These are phyloP conservation scores for Colletotrichum cereale DNA, from an alignment of 2,329 filamentous ascomycete genomes.

Conservation along the genomic window DNA sequence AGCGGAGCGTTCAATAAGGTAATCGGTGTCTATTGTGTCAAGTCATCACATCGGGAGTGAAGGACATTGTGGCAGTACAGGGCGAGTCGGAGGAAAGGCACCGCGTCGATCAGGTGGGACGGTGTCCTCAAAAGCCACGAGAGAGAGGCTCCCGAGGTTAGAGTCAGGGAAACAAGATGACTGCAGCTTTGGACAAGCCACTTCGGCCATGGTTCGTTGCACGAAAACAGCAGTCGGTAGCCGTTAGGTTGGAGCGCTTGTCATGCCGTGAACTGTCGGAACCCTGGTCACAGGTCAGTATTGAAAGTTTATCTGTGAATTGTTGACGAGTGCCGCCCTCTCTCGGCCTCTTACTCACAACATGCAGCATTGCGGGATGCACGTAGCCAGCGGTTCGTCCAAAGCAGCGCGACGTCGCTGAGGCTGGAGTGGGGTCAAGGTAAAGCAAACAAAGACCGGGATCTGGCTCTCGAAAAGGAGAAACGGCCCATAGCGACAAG, in stretches of 20 bases:
- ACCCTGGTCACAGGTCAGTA: conserved; percentile 27
- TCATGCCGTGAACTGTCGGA: conserved; percentile 33
- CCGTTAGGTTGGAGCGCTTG: conserved; percentile 32
- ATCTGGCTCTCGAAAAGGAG: conserved; percentile 11
- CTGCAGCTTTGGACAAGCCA: conserved; percentile 20
- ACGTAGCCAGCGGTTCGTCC: conserved; percentile 22
- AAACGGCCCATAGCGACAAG: conserved; percentile 25
- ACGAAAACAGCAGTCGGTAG: conserved; percentile 27
- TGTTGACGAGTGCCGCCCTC: neutral
- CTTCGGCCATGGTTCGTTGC: conserved; percentile 12
- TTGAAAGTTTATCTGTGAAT: conserved; percentile 3
- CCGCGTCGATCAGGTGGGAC: conserved; percentile 25
- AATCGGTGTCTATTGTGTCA: conserved; percentile 1
- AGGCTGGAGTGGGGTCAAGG: conserved; percentile 4
- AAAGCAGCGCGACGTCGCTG: conserved; percentile 3
- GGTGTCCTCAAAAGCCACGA: conserved; percentile 12
- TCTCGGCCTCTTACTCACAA: conserved; percentile 17
- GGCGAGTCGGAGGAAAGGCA: conserved; percentile 13
- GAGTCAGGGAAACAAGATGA: neutral
- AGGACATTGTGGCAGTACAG: conserved; percentile 8
- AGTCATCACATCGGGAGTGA: conserved; percentile 13
- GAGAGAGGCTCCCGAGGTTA: conserved; percentile 1
- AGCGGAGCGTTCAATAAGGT: too few relatives aligned
- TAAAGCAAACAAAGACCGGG: conserved; percentile 6
- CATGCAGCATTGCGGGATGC: conserved; percentile 8